A percentile compares a stretch with the other conserved stretches of the same genome.
Evolutionary conservation across 306 rosid species (phyloP).

Genomic region (Alnus rubra): DNA sequence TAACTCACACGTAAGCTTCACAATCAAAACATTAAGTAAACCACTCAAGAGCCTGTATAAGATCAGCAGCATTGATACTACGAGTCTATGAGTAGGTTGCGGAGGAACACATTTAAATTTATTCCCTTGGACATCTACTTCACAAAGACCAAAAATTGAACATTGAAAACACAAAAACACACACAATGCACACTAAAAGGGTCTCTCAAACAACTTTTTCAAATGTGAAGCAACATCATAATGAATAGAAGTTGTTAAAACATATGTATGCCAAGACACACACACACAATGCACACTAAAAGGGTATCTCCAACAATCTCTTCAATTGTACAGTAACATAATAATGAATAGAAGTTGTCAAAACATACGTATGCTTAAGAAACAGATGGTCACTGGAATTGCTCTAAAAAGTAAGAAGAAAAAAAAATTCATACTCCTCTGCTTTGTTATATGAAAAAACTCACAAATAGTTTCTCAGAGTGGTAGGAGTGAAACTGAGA

Average conservation of each 20-base stretch:
- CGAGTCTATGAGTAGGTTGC: slow-evolving; percentile 13
- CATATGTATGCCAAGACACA: neutral
- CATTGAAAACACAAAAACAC: neutral
- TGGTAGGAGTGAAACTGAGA: neutral
- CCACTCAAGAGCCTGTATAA: neutral
- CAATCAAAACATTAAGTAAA: neutral
- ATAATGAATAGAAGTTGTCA: neutral
- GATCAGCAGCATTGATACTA: neutral
- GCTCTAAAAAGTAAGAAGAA: neutral
- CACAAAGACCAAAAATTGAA: neutral
- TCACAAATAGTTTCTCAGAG: neutral
- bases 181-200: neutral
- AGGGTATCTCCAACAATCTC: neutral
- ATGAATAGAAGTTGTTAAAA: neutral
- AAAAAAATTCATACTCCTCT: neutral
- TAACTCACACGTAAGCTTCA: neutral
- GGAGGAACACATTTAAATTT: neutral
- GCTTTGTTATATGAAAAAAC: neutral
- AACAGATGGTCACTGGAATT: neutral
- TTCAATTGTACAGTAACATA: neutral
- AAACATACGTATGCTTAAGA: neutral
- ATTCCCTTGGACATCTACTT: neutral
- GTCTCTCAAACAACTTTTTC: neutral
- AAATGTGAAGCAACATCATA: neutral
- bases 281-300: neutral